Conservation (phyloP, 1,139 yeast species). For the Geotrichum fermentans region DNA sequence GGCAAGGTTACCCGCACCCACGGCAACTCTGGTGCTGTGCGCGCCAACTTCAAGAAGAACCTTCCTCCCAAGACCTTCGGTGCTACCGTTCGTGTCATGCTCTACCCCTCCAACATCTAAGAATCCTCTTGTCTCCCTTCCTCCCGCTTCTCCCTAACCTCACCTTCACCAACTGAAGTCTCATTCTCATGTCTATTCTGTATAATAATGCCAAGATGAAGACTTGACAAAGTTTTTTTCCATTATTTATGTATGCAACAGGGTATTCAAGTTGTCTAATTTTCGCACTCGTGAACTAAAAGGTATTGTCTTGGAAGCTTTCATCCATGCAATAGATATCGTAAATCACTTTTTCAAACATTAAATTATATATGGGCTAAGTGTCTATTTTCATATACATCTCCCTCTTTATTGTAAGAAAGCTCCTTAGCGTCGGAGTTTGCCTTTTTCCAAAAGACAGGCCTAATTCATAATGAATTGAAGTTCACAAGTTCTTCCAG, state of each 20-base stretch:
- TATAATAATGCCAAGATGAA: conserved; percentile 7
- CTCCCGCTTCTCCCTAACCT: conserved; percentile 1
- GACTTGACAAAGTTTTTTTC: neutral
- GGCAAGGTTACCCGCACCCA: conserved; percentile 91
- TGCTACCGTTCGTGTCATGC: conserved; percentile 99
- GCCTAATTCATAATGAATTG: too few species aligned
- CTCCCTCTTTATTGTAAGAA: too few species aligned
- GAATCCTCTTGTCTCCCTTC: conserved; percentile 13
- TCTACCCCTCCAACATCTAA: conserved; percentile 99
- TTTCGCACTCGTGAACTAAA: too few species aligned
- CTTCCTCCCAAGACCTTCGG: conserved; percentile 99
- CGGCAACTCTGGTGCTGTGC: conserved; percentile 97
- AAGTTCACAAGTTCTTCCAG: too few species aligned
- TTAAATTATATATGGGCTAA: too few species aligned
- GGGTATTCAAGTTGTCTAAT: neutral
- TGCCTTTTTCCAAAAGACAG: too few species aligned
- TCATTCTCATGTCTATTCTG: conserved; percentile 8
- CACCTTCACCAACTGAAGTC: neutral
- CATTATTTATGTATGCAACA: conserved; percentile 3
- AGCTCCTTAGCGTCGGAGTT: too few species aligned
- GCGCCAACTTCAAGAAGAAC: conserved; percentile 98
- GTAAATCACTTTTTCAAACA: too few species aligned
- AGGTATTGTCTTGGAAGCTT: too few species aligned
- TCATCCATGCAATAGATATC: too few species aligned
- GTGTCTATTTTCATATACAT: too few species aligned